Evolutionary conservation across 1,139 yeast genomes (phyloP), one percentile per base, ranked within the genome.

Genomic region (Diutina sp.): DNA sequence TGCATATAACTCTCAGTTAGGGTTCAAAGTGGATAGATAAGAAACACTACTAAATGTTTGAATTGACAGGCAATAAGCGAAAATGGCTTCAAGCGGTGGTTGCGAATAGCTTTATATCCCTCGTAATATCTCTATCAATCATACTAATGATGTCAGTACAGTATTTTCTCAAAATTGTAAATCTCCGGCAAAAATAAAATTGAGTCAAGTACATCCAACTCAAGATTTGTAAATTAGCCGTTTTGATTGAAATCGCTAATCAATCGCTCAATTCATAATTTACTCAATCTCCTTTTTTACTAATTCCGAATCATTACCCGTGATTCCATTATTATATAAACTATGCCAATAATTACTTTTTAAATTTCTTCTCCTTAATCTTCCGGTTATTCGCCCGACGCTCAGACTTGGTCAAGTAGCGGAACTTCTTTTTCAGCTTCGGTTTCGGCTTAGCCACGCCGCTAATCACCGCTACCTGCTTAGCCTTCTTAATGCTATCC

Each of bases 321-420:
- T 35, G 41, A 11, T 35, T 35, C 41, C 41, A 35, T 35, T 35
- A 35, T 11, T 35, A 35, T 35, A 35, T 35, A 35, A 9, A n/a
- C 12, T 35, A 35, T 35, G 41, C 41, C 41, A 35, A n/a, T 11
- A 9, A 14, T 29, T 28, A 29, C 21, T 47, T 47, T 14, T 30
- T 25, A 14, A 9, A 14, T 25, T 64, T 66, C 46, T 62, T 61
- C 55, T 61, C 56, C 61, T 72, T 73, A 59, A 78, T 89, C 70
- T 87, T 89, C 59, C 80, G 68, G 58, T 78, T 81, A 62, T 87
- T 87, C 38, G 75, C 79, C 65, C 82, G 82, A 71, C 97, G 79
- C 68, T 89, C 96, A 18, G 79, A 75, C 69, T 88, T 88, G 56
- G 93, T 80, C 69, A 90, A 76, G 66, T 91, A 91, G 70, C 97